Conservation (phyloP, 176 grass and related monocot species). For the Pharus latifolius region DNA sequence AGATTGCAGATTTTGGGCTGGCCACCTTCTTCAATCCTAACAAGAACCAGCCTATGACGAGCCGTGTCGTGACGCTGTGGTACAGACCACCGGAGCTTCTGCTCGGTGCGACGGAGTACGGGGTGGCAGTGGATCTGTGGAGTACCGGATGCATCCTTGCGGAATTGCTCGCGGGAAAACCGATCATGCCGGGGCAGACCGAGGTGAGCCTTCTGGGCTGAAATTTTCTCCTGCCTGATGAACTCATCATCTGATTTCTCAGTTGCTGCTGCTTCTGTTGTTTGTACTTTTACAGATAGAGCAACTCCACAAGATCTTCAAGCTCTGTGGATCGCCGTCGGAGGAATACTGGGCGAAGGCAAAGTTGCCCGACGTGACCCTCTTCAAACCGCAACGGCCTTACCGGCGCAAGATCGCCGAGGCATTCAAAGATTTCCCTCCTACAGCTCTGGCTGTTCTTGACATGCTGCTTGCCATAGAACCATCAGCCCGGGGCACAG, state of each 20-base stretch:
- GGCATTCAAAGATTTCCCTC: constrained; percentile 59
- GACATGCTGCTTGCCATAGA: constrained; percentile 69
- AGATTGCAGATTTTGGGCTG: constrained; percentile 58
- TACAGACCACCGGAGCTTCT: constrained; percentile 69
- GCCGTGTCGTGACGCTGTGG: constrained; percentile 71
- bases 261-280: no score
- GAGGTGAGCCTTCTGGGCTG: constrained; percentile 12
- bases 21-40: constrained; percentile 44
- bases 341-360: constrained; percentile 72
- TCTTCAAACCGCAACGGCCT: constrained; percentile 68
- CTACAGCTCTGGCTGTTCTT: constrained; percentile 34
- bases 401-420: constrained; percentile 48
- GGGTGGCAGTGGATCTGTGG: constrained; percentile 53
- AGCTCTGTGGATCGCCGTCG: constrained; percentile 75
- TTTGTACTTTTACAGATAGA: constrained; percentile 32
- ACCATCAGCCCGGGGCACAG: constrained; percentile 37
- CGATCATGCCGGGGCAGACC: constrained; percentile 70
- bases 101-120: constrained; percentile 48
- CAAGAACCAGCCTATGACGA: constrained; percentile 34
- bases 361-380: constrained; percentile 52
- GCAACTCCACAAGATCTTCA: constrained; percentile 88
- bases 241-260: not conserved
- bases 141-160: constrained; percentile 67
- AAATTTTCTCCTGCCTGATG: not conserved
- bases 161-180: constrained; percentile 51